These are phyloP conservation scores for Heliamphora pulchella DNA, from an alignment of 179 eudicot genomes.

Conservation along the genomic window DNA sequence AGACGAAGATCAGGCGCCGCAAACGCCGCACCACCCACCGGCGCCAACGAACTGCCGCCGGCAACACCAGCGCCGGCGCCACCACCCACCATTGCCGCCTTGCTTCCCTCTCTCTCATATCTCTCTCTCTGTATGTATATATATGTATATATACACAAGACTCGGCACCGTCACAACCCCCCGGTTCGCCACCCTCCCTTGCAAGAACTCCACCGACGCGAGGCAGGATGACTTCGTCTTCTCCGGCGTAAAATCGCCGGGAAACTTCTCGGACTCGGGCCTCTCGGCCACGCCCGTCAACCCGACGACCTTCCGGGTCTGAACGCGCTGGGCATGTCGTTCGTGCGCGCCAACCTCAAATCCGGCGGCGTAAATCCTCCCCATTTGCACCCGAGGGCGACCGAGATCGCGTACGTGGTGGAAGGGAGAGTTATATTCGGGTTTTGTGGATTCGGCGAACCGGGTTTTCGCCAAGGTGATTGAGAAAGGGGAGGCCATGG, in stretches of 20 bases:
- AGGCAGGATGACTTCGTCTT: conserved; percentile 49
- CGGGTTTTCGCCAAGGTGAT: conserved; percentile 53
- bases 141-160: too few relatives aligned
- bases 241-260: conserved; percentile 44
- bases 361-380: conserved; percentile 57
- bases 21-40: too few relatives aligned
- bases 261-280: conserved; percentile 25
- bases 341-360: conserved; percentile 64
- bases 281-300: conserved; percentile 44
- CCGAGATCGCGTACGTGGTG: conserved; percentile 54
- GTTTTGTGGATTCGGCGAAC: conserved; percentile 57
- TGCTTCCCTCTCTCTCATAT: too few relatives aligned
- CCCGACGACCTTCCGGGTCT: conserved; percentile 48
- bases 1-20: too few relatives aligned
- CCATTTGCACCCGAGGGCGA: conserved; percentile 77
- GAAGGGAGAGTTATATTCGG: conserved; percentile 63
- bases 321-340: conserved; percentile 60
- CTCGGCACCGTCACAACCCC: too few relatives aligned
- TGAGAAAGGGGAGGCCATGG: conserved; percentile 77
- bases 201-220: conserved; percentile 38
- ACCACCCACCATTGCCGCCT: too few relatives aligned
- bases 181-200: conserved; percentile 20
- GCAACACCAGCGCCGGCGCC: too few relatives aligned
- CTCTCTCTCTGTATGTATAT: too few relatives aligned
- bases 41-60: too few relatives aligned